Evolutionary conservation across 805 yeast genomes (phyloP), one percentile per base, ranked within the genome.

Genomic region (Candida qinlingensis): DNA sequence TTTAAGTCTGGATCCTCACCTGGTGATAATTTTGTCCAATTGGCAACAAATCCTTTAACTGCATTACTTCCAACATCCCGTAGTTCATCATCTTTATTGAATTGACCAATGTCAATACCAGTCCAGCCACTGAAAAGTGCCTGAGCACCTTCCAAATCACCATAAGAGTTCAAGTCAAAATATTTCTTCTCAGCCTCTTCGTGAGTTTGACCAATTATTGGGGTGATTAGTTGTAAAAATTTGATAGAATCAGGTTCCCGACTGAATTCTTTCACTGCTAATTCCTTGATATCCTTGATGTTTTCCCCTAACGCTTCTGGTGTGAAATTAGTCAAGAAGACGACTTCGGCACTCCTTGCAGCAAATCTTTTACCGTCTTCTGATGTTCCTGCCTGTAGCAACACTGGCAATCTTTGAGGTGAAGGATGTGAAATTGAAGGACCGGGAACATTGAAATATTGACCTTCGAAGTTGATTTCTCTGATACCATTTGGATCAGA

Each of bases 331-430:
- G 19, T 19, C 19, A 19, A 19, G 19, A 52, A 51, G 42, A 42
- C 62, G 7, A 63, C 64, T 54, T 73, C 77, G 4, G 73, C 77
- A 55, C 70, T 67, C 49, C 66, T 65, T 11, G 77, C 76, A 9
- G 74, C 77, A 50, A 70, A 66, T 7, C 61, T 66, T 45, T 61
- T 62, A 26, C 77, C 77, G 33, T 62, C 62, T 27, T 65, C 57
- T 9, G 76, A 72, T 28, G 72, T 60, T 8, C 77, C 77, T 1
- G 77, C 76, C 53, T 73, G 77, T 36, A 72, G 63, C 37, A 73
- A 58, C 34, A 72, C 65, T 3, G 77, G 77, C 4, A 74, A 54
- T 53, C 76, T 63, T 46, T 73, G 76, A 2, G 67, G 69, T 6
- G 76, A 62, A 8, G 77, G 77, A 33, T 68, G 66, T 10, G 71